Evolutionary conservation across 805 yeast genomes (phyloP).

Genomic region (Cyberlindnera mycetangii): DNA sequence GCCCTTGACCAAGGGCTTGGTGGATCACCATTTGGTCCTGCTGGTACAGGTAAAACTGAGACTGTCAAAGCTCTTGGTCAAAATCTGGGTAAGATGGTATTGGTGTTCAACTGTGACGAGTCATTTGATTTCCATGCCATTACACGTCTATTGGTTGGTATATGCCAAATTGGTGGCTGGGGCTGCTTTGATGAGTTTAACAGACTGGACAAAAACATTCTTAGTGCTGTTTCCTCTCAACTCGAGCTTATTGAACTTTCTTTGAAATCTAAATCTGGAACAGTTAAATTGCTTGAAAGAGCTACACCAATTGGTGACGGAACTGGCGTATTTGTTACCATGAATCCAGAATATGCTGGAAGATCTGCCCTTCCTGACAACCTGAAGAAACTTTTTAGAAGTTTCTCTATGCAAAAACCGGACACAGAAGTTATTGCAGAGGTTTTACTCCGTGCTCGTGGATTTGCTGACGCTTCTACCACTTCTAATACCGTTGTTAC

Average conservation of each 20-base stretch:
- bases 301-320: slow-evolving; percentile 38
- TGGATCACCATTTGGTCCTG: slow-evolving; percentile 94
- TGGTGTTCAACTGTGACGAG: slow-evolving; percentile 91
- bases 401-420: slow-evolving; percentile 70
- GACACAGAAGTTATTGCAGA: slow-evolving; percentile 67
- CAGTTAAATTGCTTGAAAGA: slow-evolving; percentile 43
- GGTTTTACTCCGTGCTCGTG: slow-evolving; percentile 69
- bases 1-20: slow-evolving; percentile 75
- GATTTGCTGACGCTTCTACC: slow-evolving; percentile 48
- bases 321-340: slow-evolving; percentile 80
- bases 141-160: slow-evolving; percentile 72
- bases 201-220: slow-evolving; percentile 62
- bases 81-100: slow-evolving; percentile 72
- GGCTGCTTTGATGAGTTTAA: slow-evolving; percentile 96
- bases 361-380: slow-evolving; percentile 83
- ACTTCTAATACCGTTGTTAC: slow-evolving; percentile 51
- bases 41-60: slow-evolving; percentile 97
- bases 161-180: slow-evolving; percentile 86
- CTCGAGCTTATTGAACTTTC: slow-evolving; percentile 68
- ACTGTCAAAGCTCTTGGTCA: slow-evolving; percentile 81
- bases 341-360: slow-evolving; percentile 89
- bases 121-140: slow-evolving; percentile 78
- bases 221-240: slow-evolving; percentile 84
- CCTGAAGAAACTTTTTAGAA: slow-evolving; percentile 71
- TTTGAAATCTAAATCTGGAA: slow-evolving; percentile 26